Percentiles rank a stretch among this genome's conserved stretches.
phyloP scores from a whole-genome alignment of 805 yeast species.

The Wickerhamiella allomyrinae region DNA sequence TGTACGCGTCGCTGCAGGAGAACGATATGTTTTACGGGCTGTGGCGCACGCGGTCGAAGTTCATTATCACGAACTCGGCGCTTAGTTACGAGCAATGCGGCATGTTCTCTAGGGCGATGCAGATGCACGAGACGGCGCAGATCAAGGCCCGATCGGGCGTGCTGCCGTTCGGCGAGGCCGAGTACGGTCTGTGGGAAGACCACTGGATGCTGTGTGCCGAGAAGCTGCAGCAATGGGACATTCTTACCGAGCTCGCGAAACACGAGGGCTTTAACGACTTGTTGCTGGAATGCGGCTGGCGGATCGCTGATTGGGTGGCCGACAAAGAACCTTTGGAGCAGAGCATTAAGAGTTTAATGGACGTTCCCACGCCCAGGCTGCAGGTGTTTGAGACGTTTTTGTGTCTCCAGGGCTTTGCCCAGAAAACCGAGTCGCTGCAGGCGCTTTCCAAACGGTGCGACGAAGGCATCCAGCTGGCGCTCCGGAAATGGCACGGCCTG shows the following conservation, averaged over 20 bases:
- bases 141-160: conserved; percentile 92
- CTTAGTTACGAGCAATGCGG: conserved; percentile 91
- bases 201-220: conserved; percentile 97
- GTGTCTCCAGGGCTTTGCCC: conserved; percentile 85
- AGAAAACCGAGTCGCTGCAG: conserved; percentile 71
- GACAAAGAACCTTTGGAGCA: conserved; percentile 91
- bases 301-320: conserved; percentile 96
- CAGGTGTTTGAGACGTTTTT: conserved; percentile 91
- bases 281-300: conserved; percentile 96
- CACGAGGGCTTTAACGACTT: conserved; percentile 96
- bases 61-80: conserved; percentile 84
- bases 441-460: conserved; percentile 80
- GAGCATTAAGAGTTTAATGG: conserved; percentile 91
- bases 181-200: conserved; percentile 94
- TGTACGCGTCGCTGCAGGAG: conserved; percentile 78
- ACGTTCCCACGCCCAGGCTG: conserved; percentile 94
- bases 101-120: conserved; percentile 86
- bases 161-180: conserved; percentile 88
- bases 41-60: conserved; percentile 95
- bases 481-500: conserved; percentile 84
- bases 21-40: conserved; percentile 95
- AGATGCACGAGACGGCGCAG: conserved; percentile 90
- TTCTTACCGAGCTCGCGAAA: conserved; percentile 86
- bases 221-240: conserved; percentile 95
- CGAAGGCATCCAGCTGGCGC: conserved; percentile 87